A percentile compares a stretch with the other conserved stretches of the same genome.
Evolutionary conservation across 768 basidiomycete species (phyloP).

Genomic region (Pholiota molesta): DNA sequence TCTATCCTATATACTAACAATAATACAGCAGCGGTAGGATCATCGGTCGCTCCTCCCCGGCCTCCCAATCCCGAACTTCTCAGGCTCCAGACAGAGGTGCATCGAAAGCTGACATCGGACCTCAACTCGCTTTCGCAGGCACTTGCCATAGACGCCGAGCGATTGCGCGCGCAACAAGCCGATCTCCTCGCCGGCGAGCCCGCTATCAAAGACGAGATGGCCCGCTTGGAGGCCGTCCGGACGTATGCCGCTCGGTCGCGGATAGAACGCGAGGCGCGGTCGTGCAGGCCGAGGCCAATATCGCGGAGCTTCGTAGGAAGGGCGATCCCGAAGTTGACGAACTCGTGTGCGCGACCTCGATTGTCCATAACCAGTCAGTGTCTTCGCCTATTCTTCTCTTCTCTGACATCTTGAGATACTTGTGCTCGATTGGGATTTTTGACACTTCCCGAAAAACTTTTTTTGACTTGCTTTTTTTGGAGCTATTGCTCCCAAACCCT

Average conservation of each 20-base stretch:
- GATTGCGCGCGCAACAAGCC: conserved; percentile 76
- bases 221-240: conserved; percentile 89
- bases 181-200: conserved; percentile 91
- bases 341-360: conserved; percentile 91
- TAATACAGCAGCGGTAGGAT: neutral
- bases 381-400: conserved; percentile 8
- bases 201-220: conserved; percentile 96
- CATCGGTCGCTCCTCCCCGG: conserved; percentile 55
- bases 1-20: conserved; percentile 14
- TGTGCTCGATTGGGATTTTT: conserved; percentile 1
- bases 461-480: conserved; percentile 12
- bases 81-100: conserved; percentile 74
- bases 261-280: conserved; percentile 67
- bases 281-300: conserved; percentile 67
- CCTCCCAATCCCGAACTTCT: conserved; percentile 92
- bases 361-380: conserved; percentile 92
- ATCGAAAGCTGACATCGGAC: conserved; percentile 73
- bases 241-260: conserved; percentile 84
- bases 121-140: conserved; percentile 70
- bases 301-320: conserved; percentile 76
- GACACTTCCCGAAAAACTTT: conserved; percentile 1
- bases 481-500: conserved; percentile 7
- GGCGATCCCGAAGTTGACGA: conserved; percentile 96
- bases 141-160: conserved; percentile 67
- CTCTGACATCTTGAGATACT: conserved; percentile 2